Base-by-base conservation (phyloP, 805 yeast species). In the Torulaspora quercuum region DNA sequence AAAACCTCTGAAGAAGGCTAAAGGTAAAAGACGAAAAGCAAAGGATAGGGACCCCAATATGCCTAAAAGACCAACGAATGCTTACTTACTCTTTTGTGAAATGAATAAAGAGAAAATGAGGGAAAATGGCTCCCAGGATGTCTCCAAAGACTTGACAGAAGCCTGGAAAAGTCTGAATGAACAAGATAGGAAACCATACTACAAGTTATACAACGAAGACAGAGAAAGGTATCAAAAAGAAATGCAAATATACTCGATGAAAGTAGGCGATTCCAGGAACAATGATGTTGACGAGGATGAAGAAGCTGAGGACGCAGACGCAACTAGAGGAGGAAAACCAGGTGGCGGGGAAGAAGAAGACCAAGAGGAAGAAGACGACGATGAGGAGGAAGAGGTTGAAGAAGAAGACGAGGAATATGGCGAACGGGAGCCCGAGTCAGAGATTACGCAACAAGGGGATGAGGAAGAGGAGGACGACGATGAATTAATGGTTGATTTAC, bases 21-120 rank as follows among this genome's bases (percentile, higher is more conserved):
- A 53, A 30, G 42, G 42, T 50, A 52, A 55, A 42, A 60, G 54
- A 39, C 53, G 48, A 55, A 63, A 55, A 42, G 55, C 65, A 49
- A 68, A 68, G 33, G 68, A 71, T 7, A 75, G 88, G 50, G 95
- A 88, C 59, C 95, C 95, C 7, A 79, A 78, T 48, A 71, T 82
- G 52, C 97, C 96, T 13, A 86, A 83, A 50, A 71, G 94, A 52
- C 95, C 96, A 5, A 81, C 92, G 3, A 89, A 88, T 59, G 95
- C 96, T 4, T 89, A 88, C 53, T 68, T 86, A 44, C 74, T 86
- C 37, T 88, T 82, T 55, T 89, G 96, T 62, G 97, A 89, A 41
- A 65, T 75, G 64, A 94, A 86, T 53, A 84, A 84, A 60, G 95
- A 85, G 30, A 68, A 73, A 33, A 72, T 86, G 24, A 77, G 75